A percentile compares a stretch with the other conserved stretches of the same genome.
phyloP scores from a whole-genome alignment of 1,139 yeast species.

The Blastobotrys elegans region DNA sequence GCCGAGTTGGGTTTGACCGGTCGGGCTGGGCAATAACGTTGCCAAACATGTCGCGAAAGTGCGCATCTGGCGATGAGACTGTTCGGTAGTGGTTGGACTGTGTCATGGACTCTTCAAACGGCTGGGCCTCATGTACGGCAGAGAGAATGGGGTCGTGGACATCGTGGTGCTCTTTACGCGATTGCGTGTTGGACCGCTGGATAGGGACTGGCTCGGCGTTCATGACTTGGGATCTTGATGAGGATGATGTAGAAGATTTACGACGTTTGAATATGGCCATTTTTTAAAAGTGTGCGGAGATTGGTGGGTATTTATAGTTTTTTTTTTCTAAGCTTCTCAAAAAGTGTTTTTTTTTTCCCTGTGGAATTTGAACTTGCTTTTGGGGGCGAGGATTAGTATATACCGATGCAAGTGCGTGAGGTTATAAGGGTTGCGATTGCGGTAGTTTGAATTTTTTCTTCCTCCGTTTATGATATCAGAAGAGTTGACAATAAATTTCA shows the following conservation, averaged over 20 bases:
- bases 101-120: slow-evolving; percentile 69
- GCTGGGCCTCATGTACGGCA: slow-evolving; percentile 94
- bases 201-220: slow-evolving; percentile 20
- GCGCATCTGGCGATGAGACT: slow-evolving; percentile 40
- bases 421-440: too few relatives aligned
- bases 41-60: slow-evolving; percentile 78
- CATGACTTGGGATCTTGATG: slow-evolving; percentile 5
- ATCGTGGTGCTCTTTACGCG: slow-evolving; percentile 26
- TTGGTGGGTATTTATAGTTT: neutral
- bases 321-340: neutral
- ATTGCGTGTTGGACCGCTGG: slow-evolving; percentile 15
- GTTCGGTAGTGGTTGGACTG: slow-evolving; percentile 37
- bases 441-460: too few relatives aligned
- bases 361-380: too few relatives aligned
- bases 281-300: neutral
- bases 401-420: too few relatives aligned
- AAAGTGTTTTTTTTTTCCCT: neutral
- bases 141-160: slow-evolving; percentile 85
- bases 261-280: slow-evolving; percentile 24
- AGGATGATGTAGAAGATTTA: slow-evolving; percentile 9
- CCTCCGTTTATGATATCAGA: too few relatives aligned
- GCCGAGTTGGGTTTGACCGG: slow-evolving; percentile 84
- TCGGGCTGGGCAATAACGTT: slow-evolving; percentile 69
- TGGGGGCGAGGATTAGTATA: too few relatives aligned
- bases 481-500: too few relatives aligned